Conservation (phyloP, 108 stramenopile genomes). For the Nitzschia inconspicua region DNA sequence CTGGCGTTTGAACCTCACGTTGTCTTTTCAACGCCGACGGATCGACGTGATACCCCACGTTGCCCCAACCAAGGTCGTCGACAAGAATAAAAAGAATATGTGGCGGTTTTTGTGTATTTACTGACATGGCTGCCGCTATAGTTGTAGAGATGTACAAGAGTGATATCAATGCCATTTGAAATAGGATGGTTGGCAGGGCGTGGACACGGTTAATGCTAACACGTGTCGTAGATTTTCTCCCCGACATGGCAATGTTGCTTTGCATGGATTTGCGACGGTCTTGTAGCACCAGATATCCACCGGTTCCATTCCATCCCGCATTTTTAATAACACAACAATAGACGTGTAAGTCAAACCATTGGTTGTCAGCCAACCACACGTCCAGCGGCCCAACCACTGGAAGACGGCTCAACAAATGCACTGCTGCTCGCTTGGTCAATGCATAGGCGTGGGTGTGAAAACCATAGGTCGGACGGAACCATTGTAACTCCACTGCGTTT, state of each 20-base stretch:
- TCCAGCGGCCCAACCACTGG: conserved; percentile 44
- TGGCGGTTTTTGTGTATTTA: too few relatives aligned
- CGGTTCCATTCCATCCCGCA: conserved; percentile 28
- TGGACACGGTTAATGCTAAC: too few relatives aligned
- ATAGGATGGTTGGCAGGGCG: too few relatives aligned
- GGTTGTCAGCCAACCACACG: conserved; percentile 55
- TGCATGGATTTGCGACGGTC: too few relatives aligned
- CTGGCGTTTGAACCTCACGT: conserved; percentile 27
- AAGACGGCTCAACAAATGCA: conserved; percentile 14
- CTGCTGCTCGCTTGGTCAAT: conserved; percentile 20
- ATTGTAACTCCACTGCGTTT: too few relatives aligned
- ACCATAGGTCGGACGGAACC: conserved; percentile 45
- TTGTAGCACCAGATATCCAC: conserved; percentile 10
- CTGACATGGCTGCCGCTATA: too few relatives aligned
- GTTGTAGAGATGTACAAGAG: too few relatives aligned
- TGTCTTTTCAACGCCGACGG: too few relatives aligned
- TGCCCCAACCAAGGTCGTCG: conserved; percentile 39
- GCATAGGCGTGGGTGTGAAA: conserved; percentile 54
- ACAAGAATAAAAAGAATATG: conserved; percentile 35
- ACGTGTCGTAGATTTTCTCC: too few relatives aligned
- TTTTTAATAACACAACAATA: conserved; percentile 29
- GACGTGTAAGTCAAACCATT: conserved; percentile 43
- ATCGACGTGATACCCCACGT: conserved; percentile 32
- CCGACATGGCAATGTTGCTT: too few relatives aligned
- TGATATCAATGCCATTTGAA: too few relatives aligned